phyloP scores from a whole-genome alignment of 176 grass and related monocot genomes.

The Chloris gayana region DNA sequence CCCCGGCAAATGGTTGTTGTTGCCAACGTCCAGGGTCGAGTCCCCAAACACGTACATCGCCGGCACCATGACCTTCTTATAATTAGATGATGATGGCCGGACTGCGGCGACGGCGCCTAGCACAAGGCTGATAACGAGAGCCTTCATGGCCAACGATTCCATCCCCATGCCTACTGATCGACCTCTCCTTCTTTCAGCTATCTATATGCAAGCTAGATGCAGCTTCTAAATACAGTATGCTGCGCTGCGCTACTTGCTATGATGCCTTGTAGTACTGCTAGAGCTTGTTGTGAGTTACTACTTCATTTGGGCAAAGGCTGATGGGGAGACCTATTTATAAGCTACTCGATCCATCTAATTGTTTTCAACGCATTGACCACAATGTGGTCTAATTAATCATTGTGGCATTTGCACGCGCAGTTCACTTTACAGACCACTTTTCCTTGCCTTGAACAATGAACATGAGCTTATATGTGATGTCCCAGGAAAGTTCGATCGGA shows the following conservation, averaged over 20 bases:
- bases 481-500: neutral
- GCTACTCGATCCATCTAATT: neutral
- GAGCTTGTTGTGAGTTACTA: neutral
- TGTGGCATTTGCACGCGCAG: neutral
- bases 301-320: neutral
- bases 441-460: no score
- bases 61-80: constrained; percentile 8
- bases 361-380: neutral
- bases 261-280: no score
- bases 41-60: constrained; percentile 54
- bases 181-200: no score
- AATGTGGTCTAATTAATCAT: neutral
- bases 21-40: constrained; percentile 51
- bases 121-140: constrained; percentile 10
- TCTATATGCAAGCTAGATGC: no score
- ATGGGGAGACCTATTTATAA: neutral
- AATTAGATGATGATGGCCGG: no score
- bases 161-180: no score
- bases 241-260: neutral
- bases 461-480: neutral
- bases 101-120: neutral
- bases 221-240: no score
- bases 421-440: neutral
- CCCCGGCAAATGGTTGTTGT: constrained; percentile 52
- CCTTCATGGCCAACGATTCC: constrained; percentile 17